Evolutionary conservation across 208 protist genomes (phyloP).

Genomic region (Trypanosoma grayi): DNA sequence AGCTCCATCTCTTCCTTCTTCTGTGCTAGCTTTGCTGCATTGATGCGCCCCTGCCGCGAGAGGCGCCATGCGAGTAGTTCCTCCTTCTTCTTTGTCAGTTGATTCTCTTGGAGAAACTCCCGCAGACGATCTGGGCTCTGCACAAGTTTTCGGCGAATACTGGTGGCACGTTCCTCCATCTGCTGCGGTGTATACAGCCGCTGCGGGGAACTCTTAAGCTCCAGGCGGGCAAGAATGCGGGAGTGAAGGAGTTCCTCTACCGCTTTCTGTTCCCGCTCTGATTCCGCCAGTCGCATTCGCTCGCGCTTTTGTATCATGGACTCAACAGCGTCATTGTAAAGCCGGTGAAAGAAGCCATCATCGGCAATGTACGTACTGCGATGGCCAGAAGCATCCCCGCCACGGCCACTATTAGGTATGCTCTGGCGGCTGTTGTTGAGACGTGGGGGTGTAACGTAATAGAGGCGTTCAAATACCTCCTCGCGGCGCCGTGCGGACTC

Average conservation of each 20-base stretch:
- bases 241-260: slow-evolving; percentile 52
- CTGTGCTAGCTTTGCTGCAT: slow-evolving; percentile 35
- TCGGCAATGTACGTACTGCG: not conserved
- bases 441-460: slow-evolving; percentile 23
- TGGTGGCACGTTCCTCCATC: slow-evolving; percentile 34
- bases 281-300: slow-evolving; percentile 6
- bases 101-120: slow-evolving; percentile 32
- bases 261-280: slow-evolving; percentile 39
- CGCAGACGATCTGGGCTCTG: slow-evolving; percentile 6
- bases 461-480: slow-evolving; percentile 65
- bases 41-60: slow-evolving; percentile 35
- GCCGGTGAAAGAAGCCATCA: slow-evolving; percentile 17
- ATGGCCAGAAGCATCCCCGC: too few relatives aligned
- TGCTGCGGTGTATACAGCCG: slow-evolving; percentile 31
- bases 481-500: slow-evolving; percentile 12
- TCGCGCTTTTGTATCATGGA: slow-evolving; percentile 22
- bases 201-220: slow-evolving; percentile 29
- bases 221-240: slow-evolving; percentile 45
- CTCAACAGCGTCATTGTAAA: slow-evolving; percentile 39
- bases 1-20: slow-evolving; percentile 20
- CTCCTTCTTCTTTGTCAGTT: slow-evolving; percentile 38
- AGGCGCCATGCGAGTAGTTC: slow-evolving; percentile 37
- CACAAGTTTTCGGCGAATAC: slow-evolving; percentile 16
- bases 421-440: not conserved
- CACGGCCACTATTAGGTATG: too few relatives aligned